Evolutionary conservation across 768 basidiomycete species (phyloP), one percentile per base, ranked within the genome.

Genomic region (Heimioporus sp.): DNA sequence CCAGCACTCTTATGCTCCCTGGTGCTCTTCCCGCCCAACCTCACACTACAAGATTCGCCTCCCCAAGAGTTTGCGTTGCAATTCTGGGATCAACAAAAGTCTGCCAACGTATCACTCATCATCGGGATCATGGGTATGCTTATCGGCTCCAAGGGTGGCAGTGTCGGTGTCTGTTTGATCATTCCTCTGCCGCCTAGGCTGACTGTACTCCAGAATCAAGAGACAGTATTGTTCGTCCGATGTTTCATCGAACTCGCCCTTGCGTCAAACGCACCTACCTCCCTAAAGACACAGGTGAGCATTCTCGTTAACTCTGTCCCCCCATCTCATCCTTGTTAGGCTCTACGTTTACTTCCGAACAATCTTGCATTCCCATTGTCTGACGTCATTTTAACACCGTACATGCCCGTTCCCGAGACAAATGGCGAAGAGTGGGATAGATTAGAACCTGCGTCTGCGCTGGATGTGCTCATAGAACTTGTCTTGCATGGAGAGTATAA

Each of bases 351-450:
- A 15, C 75, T 90, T n/a, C 80, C 85, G 13, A 63, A 58, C 20
- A 74, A 58, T 61, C 76, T 68, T 61, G 82, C 73, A 60, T 87
- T 80, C 61, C 86, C 81, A 43, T 70, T 98, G 59, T 75, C 84
- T 45, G 72, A 84, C 57, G 68, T 95, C 63, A 74, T 82, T 57
- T 65, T 89, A 53, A 85, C 87, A 49, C 81, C 87, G 55, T 84
- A 90, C 66, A 76, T 87, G 71, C 81, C 90, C 62, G 82, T 87
- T 39, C 82, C 90, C 52, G 83, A 91, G 68, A 80, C 95, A 49
- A 80, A 90, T 54, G 92, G 92, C 9, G 93, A 96, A 70, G 92
- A 96, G 64, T 93, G 91, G 91, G 91, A 95, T 66, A 80, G 93
- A 19, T 67, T 96, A 20, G 89, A 93, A 53, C 76, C 83, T 5